Evolutionary conservation across 73 alveolate genomes (phyloP).

Genomic region (Paramecium bursaria): DNA sequence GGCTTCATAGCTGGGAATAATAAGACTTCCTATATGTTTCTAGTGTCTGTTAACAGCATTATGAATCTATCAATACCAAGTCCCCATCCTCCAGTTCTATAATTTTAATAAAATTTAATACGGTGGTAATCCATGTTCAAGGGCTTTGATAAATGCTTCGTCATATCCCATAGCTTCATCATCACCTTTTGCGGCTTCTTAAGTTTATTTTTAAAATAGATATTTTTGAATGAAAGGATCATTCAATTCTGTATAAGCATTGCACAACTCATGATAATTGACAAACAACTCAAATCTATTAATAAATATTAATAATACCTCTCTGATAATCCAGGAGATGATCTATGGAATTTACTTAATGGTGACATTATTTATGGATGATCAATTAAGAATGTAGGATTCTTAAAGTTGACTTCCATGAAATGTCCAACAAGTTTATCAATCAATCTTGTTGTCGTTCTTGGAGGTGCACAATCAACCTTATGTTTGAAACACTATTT

Average conservation of each 20-base stretch:
- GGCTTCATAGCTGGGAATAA: conserved; percentile 99
- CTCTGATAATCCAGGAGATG: conserved; percentile 89
- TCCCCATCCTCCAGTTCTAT: conserved; percentile 97
- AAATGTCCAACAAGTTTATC: conserved; percentile 97
- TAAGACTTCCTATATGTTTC: conserved; percentile 95
- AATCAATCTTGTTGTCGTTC: conserved; percentile 90
- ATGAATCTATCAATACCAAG: conserved; percentile 96
- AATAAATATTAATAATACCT: conserved; percentile 63
- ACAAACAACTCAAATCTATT: conserved; percentile 91
- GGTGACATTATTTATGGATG: conserved; percentile 99
- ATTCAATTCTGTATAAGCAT: conserved; percentile 98
- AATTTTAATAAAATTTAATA: background rate
- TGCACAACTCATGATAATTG: conserved; percentile 91
- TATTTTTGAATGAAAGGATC: conserved; percentile 95
- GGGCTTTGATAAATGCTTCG: conserved; percentile 90
- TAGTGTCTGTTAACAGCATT: conserved; percentile 93
- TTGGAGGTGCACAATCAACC: conserved; percentile 90
- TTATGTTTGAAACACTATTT: conserved; percentile 83
- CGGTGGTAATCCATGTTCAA: conserved; percentile 98
- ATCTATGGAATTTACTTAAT: conserved; percentile 97
- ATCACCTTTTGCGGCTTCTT: conserved; percentile 93
- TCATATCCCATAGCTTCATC: conserved; percentile 96
- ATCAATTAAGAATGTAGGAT: conserved; percentile 97
- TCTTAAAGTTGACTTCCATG: conserved; percentile 94
- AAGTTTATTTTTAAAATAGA: conserved; percentile 86